Conservation (phyloP, 345 rosid species). For the Raphanus raphanistrum region DNA sequence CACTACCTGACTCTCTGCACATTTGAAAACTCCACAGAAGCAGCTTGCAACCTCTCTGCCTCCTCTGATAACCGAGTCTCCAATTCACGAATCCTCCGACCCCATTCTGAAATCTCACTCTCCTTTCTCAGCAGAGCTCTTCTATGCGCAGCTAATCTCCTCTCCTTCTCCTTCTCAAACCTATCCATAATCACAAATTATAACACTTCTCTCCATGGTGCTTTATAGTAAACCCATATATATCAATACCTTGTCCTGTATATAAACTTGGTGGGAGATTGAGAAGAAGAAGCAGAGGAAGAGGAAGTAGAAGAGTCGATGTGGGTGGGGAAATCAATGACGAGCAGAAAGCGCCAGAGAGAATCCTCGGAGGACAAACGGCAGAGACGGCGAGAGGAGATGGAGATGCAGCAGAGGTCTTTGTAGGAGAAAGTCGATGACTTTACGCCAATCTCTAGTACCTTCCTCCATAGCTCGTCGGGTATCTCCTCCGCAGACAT, state of each 20-base stretch:
- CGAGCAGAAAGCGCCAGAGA: constrained; percentile 62
- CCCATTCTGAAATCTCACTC: constrained; percentile 60
- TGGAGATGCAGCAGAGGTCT: constrained; percentile 82
- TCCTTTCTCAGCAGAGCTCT: constrained; percentile 72
- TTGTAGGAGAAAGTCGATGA: constrained; percentile 48
- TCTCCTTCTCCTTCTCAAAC: constrained; percentile 70
- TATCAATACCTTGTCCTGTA: constrained; percentile 48
- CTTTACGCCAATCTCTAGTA: constrained; percentile 57
- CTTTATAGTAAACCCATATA: not conserved
- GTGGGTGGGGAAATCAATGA: constrained; percentile 47
- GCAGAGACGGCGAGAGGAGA: constrained; percentile 68
- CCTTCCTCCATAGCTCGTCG: constrained; percentile 78
- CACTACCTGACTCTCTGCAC: constrained; percentile 67
- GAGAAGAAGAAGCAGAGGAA: constrained; percentile 34
- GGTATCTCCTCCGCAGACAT: constrained; percentile 53
- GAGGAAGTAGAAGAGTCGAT: constrained; percentile 6
- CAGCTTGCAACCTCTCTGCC: constrained; percentile 46
- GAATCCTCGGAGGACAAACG: constrained; percentile 66
- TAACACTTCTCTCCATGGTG: not conserved
- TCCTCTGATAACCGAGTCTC: constrained; percentile 51
- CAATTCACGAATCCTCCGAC: constrained; percentile 53
- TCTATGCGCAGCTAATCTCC: constrained; percentile 53
- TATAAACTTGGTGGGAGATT: constrained; percentile 39
- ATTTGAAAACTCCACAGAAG: constrained; percentile 49
- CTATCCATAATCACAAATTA: constrained; percentile 38